These are phyloP conservation scores for Vitis hybrid DNA, from an alignment of 177 flowering plant species.

Conservation along the genomic window DNA sequence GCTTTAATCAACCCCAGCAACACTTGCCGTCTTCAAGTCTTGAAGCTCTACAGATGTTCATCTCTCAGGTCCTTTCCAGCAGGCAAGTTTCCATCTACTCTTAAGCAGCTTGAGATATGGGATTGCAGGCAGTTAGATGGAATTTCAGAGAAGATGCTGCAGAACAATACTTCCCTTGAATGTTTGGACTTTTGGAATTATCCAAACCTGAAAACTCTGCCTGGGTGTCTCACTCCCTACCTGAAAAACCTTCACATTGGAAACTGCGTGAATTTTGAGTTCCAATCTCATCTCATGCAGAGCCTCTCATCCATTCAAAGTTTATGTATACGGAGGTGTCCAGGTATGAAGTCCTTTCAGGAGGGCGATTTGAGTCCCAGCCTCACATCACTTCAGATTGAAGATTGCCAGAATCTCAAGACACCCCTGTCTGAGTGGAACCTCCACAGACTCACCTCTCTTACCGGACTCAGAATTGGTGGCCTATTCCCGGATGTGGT, in stretches of 20 bases:
- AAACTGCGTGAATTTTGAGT: no score
- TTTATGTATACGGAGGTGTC: background rate
- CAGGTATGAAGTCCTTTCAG: background rate
- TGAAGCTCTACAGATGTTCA: background rate
- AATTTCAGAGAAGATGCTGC: no score
- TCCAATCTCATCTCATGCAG: no score
- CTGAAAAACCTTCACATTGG: no score
- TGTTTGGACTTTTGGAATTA: no score
- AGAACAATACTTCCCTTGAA: no score
- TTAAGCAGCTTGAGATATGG: background rate
- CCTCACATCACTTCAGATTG: background rate
- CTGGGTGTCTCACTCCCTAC: no score
- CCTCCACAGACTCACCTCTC: background rate
- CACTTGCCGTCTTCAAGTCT: background rate
- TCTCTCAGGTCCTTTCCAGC: constrained; percentile 6
- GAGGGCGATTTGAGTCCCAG: constrained; percentile 6
- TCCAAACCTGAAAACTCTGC: no score
- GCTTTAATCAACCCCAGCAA: no score
- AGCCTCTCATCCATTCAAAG: no score
- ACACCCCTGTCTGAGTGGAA: no score
- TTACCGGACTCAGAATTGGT: background rate
- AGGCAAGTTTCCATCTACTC: background rate
- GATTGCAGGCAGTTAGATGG: background rate
- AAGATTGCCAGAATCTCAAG: background rate
- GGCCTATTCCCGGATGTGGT: background rate